Percentiles rank a stretch among this genome's conserved stretches.
Conservation (phyloP, 371 early-diverging fungal species). For the Mortierella sp. region DNA sequence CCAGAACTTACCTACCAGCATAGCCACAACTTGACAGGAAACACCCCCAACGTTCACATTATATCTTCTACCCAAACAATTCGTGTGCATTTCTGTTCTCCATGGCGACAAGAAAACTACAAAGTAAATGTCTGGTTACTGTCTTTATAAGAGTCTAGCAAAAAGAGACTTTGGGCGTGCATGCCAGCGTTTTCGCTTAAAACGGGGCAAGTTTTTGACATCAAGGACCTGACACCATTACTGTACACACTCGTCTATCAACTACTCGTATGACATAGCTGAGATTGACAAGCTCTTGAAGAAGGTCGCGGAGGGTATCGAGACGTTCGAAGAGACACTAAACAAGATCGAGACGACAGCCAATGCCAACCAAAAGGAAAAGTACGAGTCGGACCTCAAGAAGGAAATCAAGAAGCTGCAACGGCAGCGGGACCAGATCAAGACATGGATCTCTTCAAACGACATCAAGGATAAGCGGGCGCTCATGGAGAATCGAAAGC, state of each 20-base stretch:
- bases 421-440: slow-evolving; percentile 95
- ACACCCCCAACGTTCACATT: not conserved
- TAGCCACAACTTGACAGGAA: not conserved
- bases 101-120: slow-evolving; percentile 58
- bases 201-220: not conserved
- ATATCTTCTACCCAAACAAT: not conserved
- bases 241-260: not conserved
- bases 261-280: slow-evolving; percentile 54
- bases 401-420: slow-evolving; percentile 99
- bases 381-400: slow-evolving; percentile 95
- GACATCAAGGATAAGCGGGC: slow-evolving; percentile 97
- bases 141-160: not conserved
- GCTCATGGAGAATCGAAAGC: slow-evolving; percentile 88
- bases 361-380: slow-evolving; percentile 93
- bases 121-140: slow-evolving; percentile 32
- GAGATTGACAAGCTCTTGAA: slow-evolving; percentile 96
- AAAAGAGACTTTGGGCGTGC: not conserved
- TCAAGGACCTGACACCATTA: not conserved
- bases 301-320: slow-evolving; percentile 96
- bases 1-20: not conserved
- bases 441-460: slow-evolving; percentile 91
- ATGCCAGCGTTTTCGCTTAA: not conserved
- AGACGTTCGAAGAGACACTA: slow-evolving; percentile 91
- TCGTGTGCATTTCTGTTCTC: not conserved
- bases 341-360: slow-evolving; percentile 89